Conservation (phyloP, 345 rosid species). For the Citrus sinensis region DNA sequence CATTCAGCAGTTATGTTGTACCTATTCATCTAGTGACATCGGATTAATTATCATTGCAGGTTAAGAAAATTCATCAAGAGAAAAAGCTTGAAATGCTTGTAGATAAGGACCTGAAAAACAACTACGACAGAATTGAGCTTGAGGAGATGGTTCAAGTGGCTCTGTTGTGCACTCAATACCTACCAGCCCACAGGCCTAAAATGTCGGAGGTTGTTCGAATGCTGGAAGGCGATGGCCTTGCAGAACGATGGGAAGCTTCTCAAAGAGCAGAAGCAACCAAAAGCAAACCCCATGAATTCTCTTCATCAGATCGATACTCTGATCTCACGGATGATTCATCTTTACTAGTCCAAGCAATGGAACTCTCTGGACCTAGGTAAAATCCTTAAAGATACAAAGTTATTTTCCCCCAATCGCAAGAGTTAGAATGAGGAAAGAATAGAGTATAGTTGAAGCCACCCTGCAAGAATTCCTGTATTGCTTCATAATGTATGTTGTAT, state of each 20-base stretch:
- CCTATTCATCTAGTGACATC: not conserved
- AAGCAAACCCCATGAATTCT: conserved; percentile 64
- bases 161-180: conserved; percentile 79
- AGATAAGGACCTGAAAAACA: conserved; percentile 78
- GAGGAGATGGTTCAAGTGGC: conserved; percentile 97
- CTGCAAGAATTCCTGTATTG: not conserved
- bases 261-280: conserved; percentile 67
- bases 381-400: not conserved
- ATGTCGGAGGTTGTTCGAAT: conserved; percentile 96
- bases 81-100: conserved; percentile 83
- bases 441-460: conserved; percentile 16
- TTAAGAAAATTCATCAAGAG: conserved; percentile 87
- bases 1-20: not conserved
- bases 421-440: not conserved
- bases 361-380: conserved; percentile 98
- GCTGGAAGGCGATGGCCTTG: conserved; percentile 99
- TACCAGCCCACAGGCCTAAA: conserved; percentile 87
- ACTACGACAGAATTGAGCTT: conserved; percentile 83
- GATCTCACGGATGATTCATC: conserved; percentile 97
- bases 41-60: conserved; percentile 31
- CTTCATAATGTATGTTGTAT: conserved; percentile 21
- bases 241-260: conserved; percentile 98
- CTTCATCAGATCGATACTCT: conserved; percentile 86
- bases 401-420: conserved; percentile 2
- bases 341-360: conserved; percentile 93